phyloP scores from a whole-genome alignment of 2,329 filamentous ascomycete genomes.

The Emmonsia crescens region DNA sequence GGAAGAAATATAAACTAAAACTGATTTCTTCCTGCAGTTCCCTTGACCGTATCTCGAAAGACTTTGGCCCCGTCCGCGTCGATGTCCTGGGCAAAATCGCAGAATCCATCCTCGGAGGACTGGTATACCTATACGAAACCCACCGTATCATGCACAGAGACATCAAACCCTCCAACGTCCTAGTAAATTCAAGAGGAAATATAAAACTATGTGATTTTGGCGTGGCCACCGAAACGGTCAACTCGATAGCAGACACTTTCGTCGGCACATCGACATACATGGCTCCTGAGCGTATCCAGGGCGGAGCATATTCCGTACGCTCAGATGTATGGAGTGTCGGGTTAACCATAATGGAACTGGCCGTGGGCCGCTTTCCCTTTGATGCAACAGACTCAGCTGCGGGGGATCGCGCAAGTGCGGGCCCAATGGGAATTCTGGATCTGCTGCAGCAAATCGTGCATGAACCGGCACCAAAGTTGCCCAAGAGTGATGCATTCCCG shows the following conservation, averaged over 20 bases:
- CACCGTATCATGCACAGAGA: slow-evolving; percentile 99
- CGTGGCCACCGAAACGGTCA: slow-evolving; percentile 95
- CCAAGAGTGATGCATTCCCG: slow-evolving; percentile 96
- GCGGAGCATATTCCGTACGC: slow-evolving; percentile 93
- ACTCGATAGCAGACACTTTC: slow-evolving; percentile 96
- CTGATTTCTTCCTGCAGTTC: slow-evolving; percentile 46
- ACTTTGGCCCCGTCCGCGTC: slow-evolving; percentile 89
- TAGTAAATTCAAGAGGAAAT: slow-evolving; percentile 84
- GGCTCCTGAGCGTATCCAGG: slow-evolving; percentile 96
- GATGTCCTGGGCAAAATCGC: slow-evolving; percentile 97
- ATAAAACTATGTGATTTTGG: slow-evolving; percentile 99
- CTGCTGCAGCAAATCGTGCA: slow-evolving; percentile 95
- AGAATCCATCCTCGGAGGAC: slow-evolving; percentile 82
- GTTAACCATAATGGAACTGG: slow-evolving; percentile 88
- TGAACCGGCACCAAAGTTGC: slow-evolving; percentile 83
- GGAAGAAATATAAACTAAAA: not conserved
- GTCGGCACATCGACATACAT: slow-evolving; percentile 99
- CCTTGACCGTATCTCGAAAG: slow-evolving; percentile 84
- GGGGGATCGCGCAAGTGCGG: slow-evolving; percentile 52
- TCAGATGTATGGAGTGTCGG: slow-evolving; percentile 99
- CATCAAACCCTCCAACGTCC: slow-evolving; percentile 95
- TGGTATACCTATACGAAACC: slow-evolving; percentile 89
- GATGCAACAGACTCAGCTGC: slow-evolving; percentile 70
- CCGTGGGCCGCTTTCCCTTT: slow-evolving; percentile 95
- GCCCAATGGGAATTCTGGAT: slow-evolving; percentile 88